Percentiles rank a stretch among this genome's conserved stretches.
phyloP scores from a whole-genome alignment of 768 basidiomycete species.

The Tubosaeta sp. region DNA sequence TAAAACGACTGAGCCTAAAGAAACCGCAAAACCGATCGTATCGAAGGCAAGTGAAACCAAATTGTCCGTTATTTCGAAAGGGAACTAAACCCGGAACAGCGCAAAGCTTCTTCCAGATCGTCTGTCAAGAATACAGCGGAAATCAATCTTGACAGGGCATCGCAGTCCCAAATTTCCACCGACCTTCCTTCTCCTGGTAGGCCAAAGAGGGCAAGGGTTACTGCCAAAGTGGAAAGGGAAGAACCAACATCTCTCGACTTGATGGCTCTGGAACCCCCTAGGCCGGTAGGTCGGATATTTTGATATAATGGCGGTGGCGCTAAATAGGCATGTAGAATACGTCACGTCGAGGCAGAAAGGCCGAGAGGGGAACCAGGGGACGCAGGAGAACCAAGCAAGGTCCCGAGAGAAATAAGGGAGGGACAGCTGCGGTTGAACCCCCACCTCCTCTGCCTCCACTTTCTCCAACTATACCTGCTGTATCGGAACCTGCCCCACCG shows the following conservation, averaged over 20 bases:
- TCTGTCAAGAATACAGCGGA: constrained; percentile 16
- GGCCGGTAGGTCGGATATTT: constrained; percentile 15
- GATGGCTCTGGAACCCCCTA: constrained; percentile 1
- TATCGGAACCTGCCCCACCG: constrained; percentile 10
- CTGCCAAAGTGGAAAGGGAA: constrained; percentile 26
- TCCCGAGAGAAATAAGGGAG: constrained; percentile 16
- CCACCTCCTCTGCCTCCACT: constrained; percentile 13
- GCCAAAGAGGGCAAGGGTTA: constrained; percentile 28
- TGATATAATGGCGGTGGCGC: neutral
- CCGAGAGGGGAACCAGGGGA: constrained; percentile 12
- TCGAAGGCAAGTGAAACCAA: constrained; percentile 16
- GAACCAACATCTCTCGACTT: constrained; percentile 11
- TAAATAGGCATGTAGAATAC: constrained; percentile 10
- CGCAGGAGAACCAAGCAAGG: constrained; percentile 24
- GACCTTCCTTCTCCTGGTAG: constrained; percentile 24
- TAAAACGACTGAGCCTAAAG: constrained; percentile 18
- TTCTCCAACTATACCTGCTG: constrained; percentile 12
- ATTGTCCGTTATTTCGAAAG: neutral
- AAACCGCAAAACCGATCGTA: constrained; percentile 14
- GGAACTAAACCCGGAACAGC: constrained; percentile 19
- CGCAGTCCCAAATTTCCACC: constrained; percentile 10
- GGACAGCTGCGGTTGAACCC: constrained; percentile 2
- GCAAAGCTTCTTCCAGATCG: constrained; percentile 25
- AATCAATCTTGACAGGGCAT: constrained; percentile 8
- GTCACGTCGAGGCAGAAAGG: constrained; percentile 12